Percentiles rank a stretch among this genome's conserved stretches.
Conservation (phyloP, 208 protist species). For the Crithidia expoeki region DNA sequence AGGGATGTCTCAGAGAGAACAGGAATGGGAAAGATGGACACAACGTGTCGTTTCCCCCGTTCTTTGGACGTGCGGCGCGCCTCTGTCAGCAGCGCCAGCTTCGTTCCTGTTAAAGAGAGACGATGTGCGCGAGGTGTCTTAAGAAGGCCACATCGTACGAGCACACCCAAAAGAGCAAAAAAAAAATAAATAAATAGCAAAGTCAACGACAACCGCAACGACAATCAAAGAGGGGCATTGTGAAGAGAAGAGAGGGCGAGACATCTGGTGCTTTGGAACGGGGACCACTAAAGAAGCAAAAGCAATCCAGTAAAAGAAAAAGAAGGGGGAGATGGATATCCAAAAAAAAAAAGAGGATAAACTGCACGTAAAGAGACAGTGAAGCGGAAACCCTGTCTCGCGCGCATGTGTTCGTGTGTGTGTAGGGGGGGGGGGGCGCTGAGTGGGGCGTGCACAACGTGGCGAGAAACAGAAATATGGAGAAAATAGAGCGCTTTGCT, state of each 20-base stretch:
- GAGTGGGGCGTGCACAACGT: too few species aligned
- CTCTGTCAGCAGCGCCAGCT: constrained; percentile 8
- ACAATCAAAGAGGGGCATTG: too few species aligned
- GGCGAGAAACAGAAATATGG: too few species aligned
- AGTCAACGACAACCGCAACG: too few species aligned
- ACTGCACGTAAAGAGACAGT: too few species aligned
- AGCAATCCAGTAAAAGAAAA: neutral
- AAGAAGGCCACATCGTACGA: neutral
- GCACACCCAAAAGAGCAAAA: neutral
- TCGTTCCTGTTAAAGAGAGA: neutral
- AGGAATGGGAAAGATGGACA: neutral
- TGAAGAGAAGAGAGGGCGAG: neutral
- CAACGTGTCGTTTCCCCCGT: too few species aligned
- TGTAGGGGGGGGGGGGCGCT: neutral
- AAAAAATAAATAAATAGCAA: too few species aligned
- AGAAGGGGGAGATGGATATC: too few species aligned
- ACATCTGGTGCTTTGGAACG: neutral
- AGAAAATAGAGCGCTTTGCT: too few species aligned
- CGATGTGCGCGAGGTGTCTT: neutral
- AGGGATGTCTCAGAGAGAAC: neutral
- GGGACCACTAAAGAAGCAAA: neutral
- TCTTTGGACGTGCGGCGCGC: too few species aligned
- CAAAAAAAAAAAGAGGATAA: neutral
- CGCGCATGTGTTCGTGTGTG: neutral
- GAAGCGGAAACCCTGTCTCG: too few species aligned